Conservation (phyloP, 306 rosid species). For the Cicer arietinum region DNA sequence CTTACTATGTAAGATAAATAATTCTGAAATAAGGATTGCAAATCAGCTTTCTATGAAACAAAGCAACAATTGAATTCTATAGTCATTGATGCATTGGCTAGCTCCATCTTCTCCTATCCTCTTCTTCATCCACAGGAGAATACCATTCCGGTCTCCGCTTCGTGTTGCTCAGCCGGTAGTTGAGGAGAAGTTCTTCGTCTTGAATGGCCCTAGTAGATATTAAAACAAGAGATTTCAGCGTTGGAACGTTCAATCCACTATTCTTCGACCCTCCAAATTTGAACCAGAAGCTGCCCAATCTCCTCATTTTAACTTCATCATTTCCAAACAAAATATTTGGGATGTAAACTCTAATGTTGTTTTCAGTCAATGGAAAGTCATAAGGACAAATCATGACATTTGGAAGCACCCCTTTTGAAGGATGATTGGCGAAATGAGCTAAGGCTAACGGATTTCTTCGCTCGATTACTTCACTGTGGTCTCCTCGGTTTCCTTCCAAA, state of each 20-base stretch:
- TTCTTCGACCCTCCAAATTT: slow-evolving; percentile 62
- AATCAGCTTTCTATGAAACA: slow-evolving; percentile 34
- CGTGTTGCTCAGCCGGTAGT: slow-evolving; percentile 87
- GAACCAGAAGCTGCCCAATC: slow-evolving; percentile 90
- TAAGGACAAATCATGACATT: slow-evolving; percentile 94
- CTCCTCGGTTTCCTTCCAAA: slow-evolving; percentile 60
- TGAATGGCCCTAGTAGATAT: slow-evolving; percentile 74
- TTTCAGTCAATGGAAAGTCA: slow-evolving; percentile 83
- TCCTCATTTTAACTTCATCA: slow-evolving; percentile 73
- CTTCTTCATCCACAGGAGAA: slow-evolving; percentile 85
- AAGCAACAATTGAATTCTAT: not conserved
- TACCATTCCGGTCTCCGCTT: slow-evolving; percentile 84
- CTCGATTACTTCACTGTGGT: slow-evolving; percentile 61
- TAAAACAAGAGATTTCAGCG: slow-evolving; percentile 72
- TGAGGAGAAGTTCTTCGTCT: slow-evolving; percentile 82
- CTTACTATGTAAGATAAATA: slow-evolving; percentile 6
- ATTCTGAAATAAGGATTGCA: slow-evolving; percentile 10
- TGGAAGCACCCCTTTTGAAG: slow-evolving; percentile 73
- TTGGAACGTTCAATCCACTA: slow-evolving; percentile 57
- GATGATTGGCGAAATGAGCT: slow-evolving; percentile 93
- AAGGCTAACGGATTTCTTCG: slow-evolving; percentile 88
- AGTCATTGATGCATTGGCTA: slow-evolving; percentile 39
- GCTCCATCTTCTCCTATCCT: slow-evolving; percentile 92
- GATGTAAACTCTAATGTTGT: slow-evolving; percentile 69
- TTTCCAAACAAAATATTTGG: slow-evolving; percentile 77